A percentile compares a stretch with the other conserved stretches of the same genome.
phyloP scores from a whole-genome alignment of 2,329 filamentous ascomycete genomes.

The Trichoderma brevicompactum region DNA sequence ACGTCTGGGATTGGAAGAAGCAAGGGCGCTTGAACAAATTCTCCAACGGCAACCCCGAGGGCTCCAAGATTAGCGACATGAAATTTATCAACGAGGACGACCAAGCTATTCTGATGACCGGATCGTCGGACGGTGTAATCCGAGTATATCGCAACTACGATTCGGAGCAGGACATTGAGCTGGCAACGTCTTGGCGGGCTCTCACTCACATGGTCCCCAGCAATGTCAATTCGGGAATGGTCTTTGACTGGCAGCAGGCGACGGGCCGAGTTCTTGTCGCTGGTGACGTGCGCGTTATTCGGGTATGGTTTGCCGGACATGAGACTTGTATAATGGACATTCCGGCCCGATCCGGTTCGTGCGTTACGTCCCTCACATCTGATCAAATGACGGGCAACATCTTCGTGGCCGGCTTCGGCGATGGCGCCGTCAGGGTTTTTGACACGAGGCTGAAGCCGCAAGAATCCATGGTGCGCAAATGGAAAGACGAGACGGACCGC shows the following conservation, averaged over 20 bases:
- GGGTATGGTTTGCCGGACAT: conserved; percentile 92
- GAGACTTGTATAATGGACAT: conserved; percentile 95
- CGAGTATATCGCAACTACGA: conserved; percentile 95
- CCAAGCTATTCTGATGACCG: conserved; percentile 90
- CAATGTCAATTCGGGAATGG: conserved; percentile 91
- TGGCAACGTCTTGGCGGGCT: conserved; percentile 90
- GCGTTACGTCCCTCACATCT: conserved; percentile 92
- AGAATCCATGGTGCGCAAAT: conserved; percentile 92
- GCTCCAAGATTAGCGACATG: conserved; percentile 91
- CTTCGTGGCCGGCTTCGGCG: conserved; percentile 94
- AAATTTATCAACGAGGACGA: conserved; percentile 99
- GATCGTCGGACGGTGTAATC: conserved; percentile 92
- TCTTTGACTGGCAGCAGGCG: conserved; percentile 99
- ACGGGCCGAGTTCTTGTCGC: conserved; percentile 93
- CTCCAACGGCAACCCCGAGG: conserved; percentile 89
- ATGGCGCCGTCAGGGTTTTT: conserved; percentile 91
- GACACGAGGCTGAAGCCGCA: conserved; percentile 83
- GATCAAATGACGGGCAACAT: conserved; percentile 98
- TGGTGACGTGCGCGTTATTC: conserved; percentile 91
- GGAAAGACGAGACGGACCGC: conserved; percentile 83
- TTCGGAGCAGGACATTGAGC: conserved; percentile 71
- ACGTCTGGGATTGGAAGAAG: conserved; percentile 91
- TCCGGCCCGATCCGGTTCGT: conserved; percentile 89
- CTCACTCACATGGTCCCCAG: conserved; percentile 92
- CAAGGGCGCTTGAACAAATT: conserved; percentile 78